Conservation (phyloP, 257 asterid species). For the Lavandula angustifolia region DNA sequence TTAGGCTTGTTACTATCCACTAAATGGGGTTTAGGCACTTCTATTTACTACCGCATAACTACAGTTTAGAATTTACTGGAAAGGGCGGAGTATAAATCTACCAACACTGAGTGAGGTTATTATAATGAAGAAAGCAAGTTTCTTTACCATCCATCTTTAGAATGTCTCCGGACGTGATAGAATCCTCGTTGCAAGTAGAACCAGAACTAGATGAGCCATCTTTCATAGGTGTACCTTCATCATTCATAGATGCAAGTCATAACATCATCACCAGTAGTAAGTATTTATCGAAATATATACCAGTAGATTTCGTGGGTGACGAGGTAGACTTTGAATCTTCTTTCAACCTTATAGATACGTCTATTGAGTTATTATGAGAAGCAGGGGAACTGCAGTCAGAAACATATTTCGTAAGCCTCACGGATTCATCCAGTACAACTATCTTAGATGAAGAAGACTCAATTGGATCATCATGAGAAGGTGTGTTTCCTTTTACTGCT, state of each 20-base stretch:
- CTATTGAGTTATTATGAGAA: constrained; percentile 17
- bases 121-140: background rate
- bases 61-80: no score
- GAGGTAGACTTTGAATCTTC: constrained; percentile 27
- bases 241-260: no score
- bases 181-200: constrained; percentile 19
- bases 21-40: no score
- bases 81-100: no score
- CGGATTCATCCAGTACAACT: constrained; percentile 24
- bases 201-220: constrained; percentile 19
- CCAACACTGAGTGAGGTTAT: no score
- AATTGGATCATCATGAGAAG: constrained; percentile 22
- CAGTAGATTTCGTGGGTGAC: constrained; percentile 34
- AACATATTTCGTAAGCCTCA: constrained; percentile 33
- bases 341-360: constrained; percentile 19
- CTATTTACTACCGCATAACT: no score
- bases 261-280: background rate
- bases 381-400: constrained; percentile 22
- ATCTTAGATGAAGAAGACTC: constrained; percentile 27
- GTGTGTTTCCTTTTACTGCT: constrained; percentile 21
- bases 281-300: constrained; percentile 28
- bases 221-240: constrained; percentile 28
- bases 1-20: no score
- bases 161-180: constrained; percentile 33
- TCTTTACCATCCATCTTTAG: background rate